Conservation (phyloP, 768 basidiomycete species). For the Scleroderma citrinum region DNA sequence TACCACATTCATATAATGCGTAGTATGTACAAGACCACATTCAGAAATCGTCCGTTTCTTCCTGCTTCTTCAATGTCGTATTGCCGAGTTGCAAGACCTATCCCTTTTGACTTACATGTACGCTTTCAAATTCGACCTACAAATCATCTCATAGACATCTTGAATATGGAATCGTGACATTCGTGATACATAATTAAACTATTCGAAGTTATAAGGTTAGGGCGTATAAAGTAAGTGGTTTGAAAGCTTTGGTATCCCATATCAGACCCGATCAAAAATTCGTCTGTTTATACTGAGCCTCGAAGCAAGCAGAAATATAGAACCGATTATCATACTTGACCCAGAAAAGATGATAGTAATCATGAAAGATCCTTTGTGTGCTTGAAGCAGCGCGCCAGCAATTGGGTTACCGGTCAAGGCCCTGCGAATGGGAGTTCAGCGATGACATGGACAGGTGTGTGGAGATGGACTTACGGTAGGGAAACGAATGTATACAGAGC, state of each 20-base stretch:
- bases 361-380: conserved; percentile 38
- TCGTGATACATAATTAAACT: no score
- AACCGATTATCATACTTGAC: conserved; percentile 51
- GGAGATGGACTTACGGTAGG: conserved; percentile 53
- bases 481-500: conserved; percentile 60
- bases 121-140: conserved; percentile 21
- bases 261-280: conserved; percentile 42
- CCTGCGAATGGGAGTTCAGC: conserved; percentile 26
- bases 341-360: conserved; percentile 59
- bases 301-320: conserved; percentile 48
- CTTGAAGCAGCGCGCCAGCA: conserved; percentile 51
- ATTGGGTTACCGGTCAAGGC: conserved; percentile 59
- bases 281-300: conserved; percentile 40
- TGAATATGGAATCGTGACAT: conserved; percentile 6
- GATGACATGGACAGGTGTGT: background rate
- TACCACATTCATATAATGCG: conserved; percentile 7
- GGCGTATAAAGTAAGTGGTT: no score
- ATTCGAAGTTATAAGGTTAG: no score
- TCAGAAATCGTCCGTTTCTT: conserved; percentile 8
- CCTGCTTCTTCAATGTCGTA: background rate
- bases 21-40: background rate
- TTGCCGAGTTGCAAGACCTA: conserved; percentile 15
- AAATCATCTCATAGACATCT: conserved; percentile 23
- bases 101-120: conserved; percentile 14
- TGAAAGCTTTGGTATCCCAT: no score